Conservation (phyloP, 1,284 basidiomycete species). For the Ceratobasidium sp. region DNA sequence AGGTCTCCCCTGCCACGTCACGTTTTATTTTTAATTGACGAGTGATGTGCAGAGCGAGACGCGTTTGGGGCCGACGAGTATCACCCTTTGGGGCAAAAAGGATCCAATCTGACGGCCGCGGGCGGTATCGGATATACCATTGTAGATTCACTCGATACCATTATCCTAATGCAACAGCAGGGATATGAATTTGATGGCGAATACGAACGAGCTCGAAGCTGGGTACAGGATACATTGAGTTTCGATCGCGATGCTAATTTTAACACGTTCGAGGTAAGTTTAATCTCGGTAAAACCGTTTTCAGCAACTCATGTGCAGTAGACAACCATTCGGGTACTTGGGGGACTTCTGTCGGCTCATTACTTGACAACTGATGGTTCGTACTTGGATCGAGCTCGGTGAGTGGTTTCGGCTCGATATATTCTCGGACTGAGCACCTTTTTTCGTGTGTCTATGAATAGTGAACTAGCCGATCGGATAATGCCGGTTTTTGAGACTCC, state of each 20-base stretch:
- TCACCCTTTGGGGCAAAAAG: slow-evolving; percentile 77
- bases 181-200: slow-evolving; percentile 84
- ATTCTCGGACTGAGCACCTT: slow-evolving; percentile 5
- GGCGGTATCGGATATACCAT: slow-evolving; percentile 89
- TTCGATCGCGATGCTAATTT: slow-evolving; percentile 85
- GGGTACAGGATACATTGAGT: slow-evolving; percentile 76
- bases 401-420: slow-evolving; percentile 66
- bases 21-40: neutral
- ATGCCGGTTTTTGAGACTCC: slow-evolving; percentile 84
- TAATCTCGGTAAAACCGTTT: neutral
- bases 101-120: slow-evolving; percentile 75
- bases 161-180: slow-evolving; percentile 79
- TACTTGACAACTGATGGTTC: slow-evolving; percentile 75
- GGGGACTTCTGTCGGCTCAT: slow-evolving; percentile 85
- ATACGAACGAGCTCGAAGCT: slow-evolving; percentile 78
- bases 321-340: slow-evolving; percentile 84
- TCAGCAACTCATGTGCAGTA: slow-evolving; percentile 51
- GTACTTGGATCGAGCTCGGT: slow-evolving; percentile 73
- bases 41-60: slow-evolving; percentile 69
- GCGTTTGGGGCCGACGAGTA: slow-evolving; percentile 91
- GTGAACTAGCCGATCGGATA: slow-evolving; percentile 84
- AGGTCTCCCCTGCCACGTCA: slow-evolving; percentile 48
- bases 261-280: slow-evolving; percentile 89
- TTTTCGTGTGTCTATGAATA: slow-evolving; percentile 41
- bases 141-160: slow-evolving; percentile 83